phyloP scores from a whole-genome alignment of 768 basidiomycete genomes.

The Candolleomyces efflorescens region DNA sequence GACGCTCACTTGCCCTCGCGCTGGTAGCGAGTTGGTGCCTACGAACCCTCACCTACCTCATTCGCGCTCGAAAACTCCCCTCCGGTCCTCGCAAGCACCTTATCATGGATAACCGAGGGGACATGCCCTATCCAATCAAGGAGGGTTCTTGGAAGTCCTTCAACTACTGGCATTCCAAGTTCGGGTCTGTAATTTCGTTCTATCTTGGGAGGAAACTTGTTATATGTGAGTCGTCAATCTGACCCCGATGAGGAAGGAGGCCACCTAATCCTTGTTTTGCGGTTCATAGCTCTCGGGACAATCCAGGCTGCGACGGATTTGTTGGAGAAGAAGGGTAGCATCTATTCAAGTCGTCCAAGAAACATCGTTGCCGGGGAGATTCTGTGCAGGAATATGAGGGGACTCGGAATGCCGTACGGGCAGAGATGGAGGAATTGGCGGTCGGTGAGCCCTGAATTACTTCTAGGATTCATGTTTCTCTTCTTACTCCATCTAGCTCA shows the following conservation, averaged over 20 bases:
- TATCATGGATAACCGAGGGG: not conserved
- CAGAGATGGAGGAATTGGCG: constrained; percentile 29
- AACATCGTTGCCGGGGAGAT: constrained; percentile 29
- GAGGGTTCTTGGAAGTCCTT: not conserved
- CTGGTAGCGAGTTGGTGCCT: not conserved
- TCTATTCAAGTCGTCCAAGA: constrained; percentile 30
- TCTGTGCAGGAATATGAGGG: constrained; percentile 27
- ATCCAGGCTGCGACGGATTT: constrained; percentile 26
- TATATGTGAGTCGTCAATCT: constrained; percentile 11
- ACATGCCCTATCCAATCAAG: not conserved
- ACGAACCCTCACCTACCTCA: not conserved
- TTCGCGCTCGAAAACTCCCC: not conserved
- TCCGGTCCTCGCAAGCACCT: not conserved
- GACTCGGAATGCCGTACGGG: constrained; percentile 27
- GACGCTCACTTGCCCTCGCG: not conserved
- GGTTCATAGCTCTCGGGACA: constrained; percentile 21
- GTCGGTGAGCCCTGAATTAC: constrained; percentile 17
- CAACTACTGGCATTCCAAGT: not conserved
- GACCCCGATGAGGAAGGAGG: not conserved
- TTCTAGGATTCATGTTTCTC: not conserved
- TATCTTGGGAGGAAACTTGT: constrained; percentile 18
- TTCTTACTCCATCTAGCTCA: not conserved
- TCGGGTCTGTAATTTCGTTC: constrained; percentile 18
- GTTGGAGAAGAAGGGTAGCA: constrained; percentile 27
- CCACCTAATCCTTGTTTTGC: not conserved